These are phyloP conservation scores for Sorghum bicolor DNA, from an alignment of 176 grass and related monocot genomes.

Conservation along the genomic window DNA sequence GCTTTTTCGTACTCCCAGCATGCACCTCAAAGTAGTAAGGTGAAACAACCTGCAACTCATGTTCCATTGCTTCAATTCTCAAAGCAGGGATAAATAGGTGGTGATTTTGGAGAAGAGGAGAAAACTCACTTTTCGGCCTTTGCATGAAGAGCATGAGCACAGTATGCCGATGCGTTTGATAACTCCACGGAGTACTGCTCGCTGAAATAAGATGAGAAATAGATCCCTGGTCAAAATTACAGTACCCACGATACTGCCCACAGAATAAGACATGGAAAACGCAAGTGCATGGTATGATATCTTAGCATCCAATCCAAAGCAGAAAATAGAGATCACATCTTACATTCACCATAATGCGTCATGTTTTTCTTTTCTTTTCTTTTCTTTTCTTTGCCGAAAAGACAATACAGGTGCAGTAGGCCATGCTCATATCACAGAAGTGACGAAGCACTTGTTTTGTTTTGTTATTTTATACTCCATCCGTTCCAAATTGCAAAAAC, in stretches of 20 bases:
- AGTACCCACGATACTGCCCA: conserved; percentile 5
- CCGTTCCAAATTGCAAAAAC: background rate
- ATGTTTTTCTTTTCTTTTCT: background rate
- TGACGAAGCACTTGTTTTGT: background rate
- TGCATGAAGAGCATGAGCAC: background rate
- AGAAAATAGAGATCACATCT: background rate
- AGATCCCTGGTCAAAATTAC: conserved; percentile 36
- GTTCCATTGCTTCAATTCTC: no score
- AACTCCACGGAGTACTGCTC: conserved; percentile 50
- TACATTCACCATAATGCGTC: background rate
- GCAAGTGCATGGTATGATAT: background rate
- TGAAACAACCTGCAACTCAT: no score
- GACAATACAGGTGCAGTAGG: background rate
- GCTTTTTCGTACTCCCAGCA: no score
- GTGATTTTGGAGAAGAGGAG: no score
- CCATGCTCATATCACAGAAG: background rate
- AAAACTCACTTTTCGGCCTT: background rate
- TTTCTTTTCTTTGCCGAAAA: background rate
- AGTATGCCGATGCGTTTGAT: background rate
- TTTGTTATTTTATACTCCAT: background rate
- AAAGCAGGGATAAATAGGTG: no score
- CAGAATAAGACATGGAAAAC: background rate
- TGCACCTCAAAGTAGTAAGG: no score
- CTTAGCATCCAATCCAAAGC: background rate
- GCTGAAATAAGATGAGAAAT: conserved; percentile 55